phyloP scores from a whole-genome alignment of 768 basidiomycete genomes.

The Lentinus tigrinus region DNA sequence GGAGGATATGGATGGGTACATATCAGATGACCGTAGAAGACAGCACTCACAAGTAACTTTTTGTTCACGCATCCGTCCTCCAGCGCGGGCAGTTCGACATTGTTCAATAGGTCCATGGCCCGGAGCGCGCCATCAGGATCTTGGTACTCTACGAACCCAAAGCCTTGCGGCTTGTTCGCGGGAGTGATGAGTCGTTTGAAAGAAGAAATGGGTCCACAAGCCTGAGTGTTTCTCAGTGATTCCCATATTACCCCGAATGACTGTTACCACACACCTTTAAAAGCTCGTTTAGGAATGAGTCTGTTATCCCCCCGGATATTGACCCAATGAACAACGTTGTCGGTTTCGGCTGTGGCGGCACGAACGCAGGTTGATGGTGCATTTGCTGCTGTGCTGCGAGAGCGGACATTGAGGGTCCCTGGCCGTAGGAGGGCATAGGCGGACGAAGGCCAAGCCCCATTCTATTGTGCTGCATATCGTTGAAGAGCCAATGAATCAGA shows the following conservation, averaged over 20 bases:
- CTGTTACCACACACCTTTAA: slow-evolving; percentile 53
- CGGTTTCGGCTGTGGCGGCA: slow-evolving; percentile 70
- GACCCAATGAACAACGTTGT: slow-evolving; percentile 89
- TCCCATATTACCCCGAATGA: not conserved
- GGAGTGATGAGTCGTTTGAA: slow-evolving; percentile 94
- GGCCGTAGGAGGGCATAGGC: slow-evolving; percentile 83
- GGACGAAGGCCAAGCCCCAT: slow-evolving; percentile 88
- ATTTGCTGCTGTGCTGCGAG: slow-evolving; percentile 82
- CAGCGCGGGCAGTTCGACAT: slow-evolving; percentile 59
- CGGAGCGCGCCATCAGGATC: slow-evolving; percentile 90
- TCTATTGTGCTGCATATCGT: slow-evolving; percentile 69
- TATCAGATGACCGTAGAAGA: not conserved
- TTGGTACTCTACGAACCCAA: slow-evolving; percentile 95
- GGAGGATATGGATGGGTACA: slow-evolving; percentile 33
- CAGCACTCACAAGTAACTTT: slow-evolving; percentile 62
- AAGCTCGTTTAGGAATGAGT: slow-evolving; percentile 75
- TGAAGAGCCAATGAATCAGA: not conserved
- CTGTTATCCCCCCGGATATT: slow-evolving; percentile 90
- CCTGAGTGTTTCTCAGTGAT: slow-evolving; percentile 44
- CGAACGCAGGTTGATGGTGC: slow-evolving; percentile 55
- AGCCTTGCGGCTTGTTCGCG: slow-evolving; percentile 91
- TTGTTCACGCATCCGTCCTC: slow-evolving; percentile 62
- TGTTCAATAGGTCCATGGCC: slow-evolving; percentile 64
- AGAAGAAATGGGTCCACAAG: slow-evolving; percentile 85
- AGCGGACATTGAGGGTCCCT: slow-evolving; percentile 89